Percentiles rank a stretch among this genome's conserved stretches.
Evolutionary conservation across 1,284 basidiomycete species (phyloP).

Genomic region (Lignosus rhinocerotis): DNA sequence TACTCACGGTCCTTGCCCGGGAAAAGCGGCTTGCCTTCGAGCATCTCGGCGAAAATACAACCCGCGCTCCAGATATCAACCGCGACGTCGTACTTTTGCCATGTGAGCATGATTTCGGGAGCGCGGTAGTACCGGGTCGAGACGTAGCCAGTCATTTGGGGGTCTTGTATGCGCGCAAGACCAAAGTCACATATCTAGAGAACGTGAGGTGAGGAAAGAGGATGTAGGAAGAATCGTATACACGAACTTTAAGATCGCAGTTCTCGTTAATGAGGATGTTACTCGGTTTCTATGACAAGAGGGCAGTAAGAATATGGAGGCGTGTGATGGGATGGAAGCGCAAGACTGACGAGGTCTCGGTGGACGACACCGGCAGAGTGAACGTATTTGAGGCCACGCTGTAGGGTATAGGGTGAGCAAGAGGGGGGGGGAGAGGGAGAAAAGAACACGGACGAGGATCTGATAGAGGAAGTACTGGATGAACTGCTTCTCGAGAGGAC

Average conservation of each 20-base stretch:
- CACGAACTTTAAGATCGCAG: conserved; percentile 86
- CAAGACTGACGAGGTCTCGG: conserved; percentile 78
- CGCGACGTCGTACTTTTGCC: conserved; percentile 99
- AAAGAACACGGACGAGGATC: conserved; percentile 70
- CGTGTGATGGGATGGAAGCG: not conserved
- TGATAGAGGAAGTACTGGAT: conserved; percentile 99
- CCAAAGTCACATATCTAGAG: conserved; percentile 98
- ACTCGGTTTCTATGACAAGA: conserved; percentile 82
- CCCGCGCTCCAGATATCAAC: conserved; percentile 99
- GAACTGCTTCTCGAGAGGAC: conserved; percentile 99
- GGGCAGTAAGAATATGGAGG: not conserved
- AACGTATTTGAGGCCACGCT: conserved; percentile 99
- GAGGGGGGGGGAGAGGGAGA: not conserved
- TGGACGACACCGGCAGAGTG: conserved; percentile 99
- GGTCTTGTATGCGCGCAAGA: conserved; percentile 94
- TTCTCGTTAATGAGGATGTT: conserved; percentile 99
- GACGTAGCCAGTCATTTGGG: conserved; percentile 99
- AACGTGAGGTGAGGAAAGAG: not conserved
- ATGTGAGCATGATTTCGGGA: conserved; percentile 99
- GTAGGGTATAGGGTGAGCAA: not conserved
- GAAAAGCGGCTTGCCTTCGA: conserved; percentile 98
- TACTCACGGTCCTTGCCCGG: conserved; percentile 94
- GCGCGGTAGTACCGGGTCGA: conserved; percentile 99
- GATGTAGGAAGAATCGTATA: conserved; percentile 10
- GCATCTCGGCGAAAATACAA: conserved; percentile 99